Evolutionary conservation across 148 eudicot species (phyloP).

Genomic region (Vaccinium vitisidaea): DNA sequence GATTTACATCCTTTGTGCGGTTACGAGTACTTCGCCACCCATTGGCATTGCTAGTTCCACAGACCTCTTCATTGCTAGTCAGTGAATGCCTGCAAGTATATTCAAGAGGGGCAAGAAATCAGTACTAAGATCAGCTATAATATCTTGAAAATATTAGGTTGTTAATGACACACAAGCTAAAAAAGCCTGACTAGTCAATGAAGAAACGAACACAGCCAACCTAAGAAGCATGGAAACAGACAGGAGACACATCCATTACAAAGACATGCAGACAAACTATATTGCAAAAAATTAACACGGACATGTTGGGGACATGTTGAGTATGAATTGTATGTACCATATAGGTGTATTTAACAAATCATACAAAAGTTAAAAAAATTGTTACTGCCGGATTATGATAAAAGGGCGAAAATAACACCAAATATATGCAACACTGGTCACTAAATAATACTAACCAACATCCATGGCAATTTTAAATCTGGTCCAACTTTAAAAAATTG

Average conservation of each 20-base stretch:
- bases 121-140: not conserved
- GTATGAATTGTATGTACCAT: not conserved
- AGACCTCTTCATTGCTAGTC: constrained; percentile 19
- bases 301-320: not conserved
- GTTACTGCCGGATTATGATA: not conserved
- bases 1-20: constrained; percentile 22
- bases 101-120: not conserved
- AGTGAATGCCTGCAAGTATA: constrained; percentile 26
- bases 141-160: not conserved
- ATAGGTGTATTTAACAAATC: not conserved
- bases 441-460: not conserved
- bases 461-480: not conserved
- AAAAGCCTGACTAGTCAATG: not conserved
- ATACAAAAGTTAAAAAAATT: not conserved
- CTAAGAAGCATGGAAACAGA: not conserved
- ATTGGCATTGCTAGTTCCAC: constrained; percentile 21
- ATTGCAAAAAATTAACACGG: not conserved
- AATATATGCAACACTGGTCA: not conserved
- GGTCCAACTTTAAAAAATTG: not conserved
- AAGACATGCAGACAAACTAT: not conserved
- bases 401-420: not conserved
- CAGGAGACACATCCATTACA: not conserved
- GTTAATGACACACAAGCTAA: constrained; percentile 4
- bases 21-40: constrained; percentile 49
- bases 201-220: not conserved